Conservation (phyloP, 257 asterid species). For the Avicennia marina region DNA sequence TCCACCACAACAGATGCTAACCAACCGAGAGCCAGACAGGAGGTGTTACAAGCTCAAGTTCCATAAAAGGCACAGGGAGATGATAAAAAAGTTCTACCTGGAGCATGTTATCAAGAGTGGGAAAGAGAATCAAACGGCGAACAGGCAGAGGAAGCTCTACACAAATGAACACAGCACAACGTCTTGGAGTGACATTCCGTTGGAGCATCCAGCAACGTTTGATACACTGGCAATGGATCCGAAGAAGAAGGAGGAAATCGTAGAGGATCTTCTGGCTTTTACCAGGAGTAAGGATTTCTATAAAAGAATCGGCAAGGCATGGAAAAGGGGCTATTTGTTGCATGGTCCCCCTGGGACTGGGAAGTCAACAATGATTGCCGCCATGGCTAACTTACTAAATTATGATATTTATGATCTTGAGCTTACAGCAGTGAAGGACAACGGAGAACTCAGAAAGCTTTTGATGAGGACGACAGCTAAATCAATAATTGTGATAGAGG, state of each 20-base stretch:
- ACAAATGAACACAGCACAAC: slow-evolving; percentile 12
- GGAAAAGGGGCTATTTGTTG: no score
- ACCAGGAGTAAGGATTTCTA: not conserved
- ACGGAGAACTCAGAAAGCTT: not conserved
- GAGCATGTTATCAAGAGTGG: slow-evolving; percentile 24
- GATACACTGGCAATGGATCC: not conserved
- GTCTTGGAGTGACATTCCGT: not conserved
- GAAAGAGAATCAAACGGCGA: slow-evolving; percentile 14
- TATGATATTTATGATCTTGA: not conserved
- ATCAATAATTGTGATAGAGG: slow-evolving; percentile 7
- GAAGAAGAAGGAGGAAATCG: not conserved
- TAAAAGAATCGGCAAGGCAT: not conserved
- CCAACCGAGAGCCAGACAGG: slow-evolving; percentile 12
- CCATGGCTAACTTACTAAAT: not conserved
- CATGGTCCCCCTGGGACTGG: no score
- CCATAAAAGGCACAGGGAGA: slow-evolving; percentile 21
- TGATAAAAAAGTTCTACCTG: slow-evolving; percentile 18
- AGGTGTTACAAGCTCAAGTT: slow-evolving; percentile 22
- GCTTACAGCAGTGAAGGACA: not conserved
- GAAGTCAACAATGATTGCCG: not conserved
- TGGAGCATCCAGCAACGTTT: not conserved
- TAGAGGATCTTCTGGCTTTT: not conserved
- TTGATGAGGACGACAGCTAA: not conserved
- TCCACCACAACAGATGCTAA: not conserved
- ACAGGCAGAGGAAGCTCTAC: slow-evolving; percentile 24